These are phyloP conservation scores for Alloteropsis semialata DNA, from an alignment of 176 grass and related monocot species.

Conservation along the genomic window DNA sequence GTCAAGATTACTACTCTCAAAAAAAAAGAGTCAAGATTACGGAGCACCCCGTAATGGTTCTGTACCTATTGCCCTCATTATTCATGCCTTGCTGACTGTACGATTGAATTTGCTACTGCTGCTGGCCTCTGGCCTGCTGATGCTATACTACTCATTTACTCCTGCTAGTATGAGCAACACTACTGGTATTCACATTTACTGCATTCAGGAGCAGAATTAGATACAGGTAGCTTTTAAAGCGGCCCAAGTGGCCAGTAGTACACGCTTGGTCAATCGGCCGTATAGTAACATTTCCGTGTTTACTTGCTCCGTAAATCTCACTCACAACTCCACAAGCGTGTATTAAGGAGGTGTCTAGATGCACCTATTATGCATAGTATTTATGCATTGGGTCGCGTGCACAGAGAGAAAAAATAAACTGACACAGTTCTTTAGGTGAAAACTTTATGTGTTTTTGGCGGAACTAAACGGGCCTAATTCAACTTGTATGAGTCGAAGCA, in stretches of 20 bases:
- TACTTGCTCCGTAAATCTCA: not conserved
- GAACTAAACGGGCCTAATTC: no score
- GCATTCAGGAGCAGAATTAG: conserved; percentile 30
- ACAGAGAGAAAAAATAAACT: no score
- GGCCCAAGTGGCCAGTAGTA: not conserved
- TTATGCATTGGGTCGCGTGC: no score
- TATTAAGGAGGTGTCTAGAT: no score
- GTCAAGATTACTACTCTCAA: conserved; percentile 3
- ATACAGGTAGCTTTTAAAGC: conserved; percentile 38
- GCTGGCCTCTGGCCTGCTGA: not conserved
- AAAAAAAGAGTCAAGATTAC: conserved; percentile 1
- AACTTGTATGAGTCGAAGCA: conserved; percentile 6
- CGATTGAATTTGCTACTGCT: conserved; percentile 25
- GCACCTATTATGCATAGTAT: no score
- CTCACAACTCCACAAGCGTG: no score
- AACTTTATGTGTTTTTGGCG: no score
- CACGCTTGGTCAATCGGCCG: conserved; percentile 23
- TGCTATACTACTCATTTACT: conserved; percentile 17
- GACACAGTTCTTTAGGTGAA: no score
- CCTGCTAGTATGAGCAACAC: not conserved
- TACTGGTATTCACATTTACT: conserved; percentile 41
- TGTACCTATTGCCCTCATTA: not conserved
- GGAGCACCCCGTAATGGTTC: not conserved
- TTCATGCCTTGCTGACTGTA: not conserved
- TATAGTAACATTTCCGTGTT: conserved; percentile 24